phyloP scores from a whole-genome alignment of 1,139 yeast genomes.

The Suhomyces yuchorum region DNA sequence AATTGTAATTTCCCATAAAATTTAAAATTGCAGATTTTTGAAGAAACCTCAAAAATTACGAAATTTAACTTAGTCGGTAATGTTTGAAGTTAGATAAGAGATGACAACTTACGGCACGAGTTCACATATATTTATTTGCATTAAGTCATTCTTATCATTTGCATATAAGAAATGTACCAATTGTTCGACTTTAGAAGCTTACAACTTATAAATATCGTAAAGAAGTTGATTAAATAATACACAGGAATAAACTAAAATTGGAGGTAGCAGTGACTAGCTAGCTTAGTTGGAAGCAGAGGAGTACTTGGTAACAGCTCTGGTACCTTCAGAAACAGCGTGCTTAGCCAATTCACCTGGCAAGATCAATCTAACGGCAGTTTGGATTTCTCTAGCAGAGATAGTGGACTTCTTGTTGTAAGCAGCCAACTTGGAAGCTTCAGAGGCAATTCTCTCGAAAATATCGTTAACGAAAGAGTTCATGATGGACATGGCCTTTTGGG shows the following conservation, averaged over 20 bases:
- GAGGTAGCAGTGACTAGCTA: slow-evolving; percentile 4
- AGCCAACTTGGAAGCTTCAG: slow-evolving; percentile 98
- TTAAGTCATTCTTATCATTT: too few relatives aligned
- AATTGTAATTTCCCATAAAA: too few relatives aligned
- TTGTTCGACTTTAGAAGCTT: background rate
- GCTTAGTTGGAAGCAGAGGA: slow-evolving; percentile 66
- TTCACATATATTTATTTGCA: too few relatives aligned
- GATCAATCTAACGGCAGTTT: slow-evolving; percentile 98
- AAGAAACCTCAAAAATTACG: too few relatives aligned
- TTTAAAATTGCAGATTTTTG: too few relatives aligned
- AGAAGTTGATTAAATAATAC: slow-evolving; percentile 17
- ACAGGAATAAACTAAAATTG: slow-evolving; percentile 15
- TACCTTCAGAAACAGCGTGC: slow-evolving; percentile 99
- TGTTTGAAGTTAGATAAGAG: too few relatives aligned
- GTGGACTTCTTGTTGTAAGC: slow-evolving; percentile 99
- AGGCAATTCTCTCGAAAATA: slow-evolving; percentile 91
- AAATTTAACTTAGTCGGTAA: too few relatives aligned
- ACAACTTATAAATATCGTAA: background rate
- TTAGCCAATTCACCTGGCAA: slow-evolving; percentile 99
- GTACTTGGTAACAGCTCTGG: slow-evolving; percentile 99
- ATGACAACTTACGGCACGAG: too few relatives aligned
- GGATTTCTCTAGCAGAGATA: slow-evolving; percentile 98
- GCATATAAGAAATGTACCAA: too few relatives aligned
- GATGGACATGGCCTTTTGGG: slow-evolving; percentile 98
- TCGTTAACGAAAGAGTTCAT: slow-evolving; percentile 99